phyloP scores from a whole-genome alignment of 2,329 filamentous ascomycete genomes.

The Penicillium sclerotigenum region DNA sequence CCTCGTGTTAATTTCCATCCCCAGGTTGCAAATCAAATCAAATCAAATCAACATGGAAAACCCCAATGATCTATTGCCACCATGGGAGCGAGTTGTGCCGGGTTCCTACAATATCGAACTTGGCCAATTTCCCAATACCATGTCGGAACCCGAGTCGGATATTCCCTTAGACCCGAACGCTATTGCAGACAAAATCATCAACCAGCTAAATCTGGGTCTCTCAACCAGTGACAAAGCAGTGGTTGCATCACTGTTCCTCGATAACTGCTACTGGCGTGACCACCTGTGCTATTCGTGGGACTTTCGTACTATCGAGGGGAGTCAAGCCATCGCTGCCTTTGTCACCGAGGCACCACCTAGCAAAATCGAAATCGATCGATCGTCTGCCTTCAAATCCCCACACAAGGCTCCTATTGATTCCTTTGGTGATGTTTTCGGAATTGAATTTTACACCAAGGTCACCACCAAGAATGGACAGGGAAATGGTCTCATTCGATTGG shows the following conservation, averaged over 20 bases:
- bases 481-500: constrained; percentile 55
- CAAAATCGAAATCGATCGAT: constrained; percentile 48
- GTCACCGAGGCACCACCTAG: constrained; percentile 42
- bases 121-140: constrained; percentile 43
- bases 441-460: constrained; percentile 57
- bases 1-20: background rate
- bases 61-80: constrained; percentile 15
- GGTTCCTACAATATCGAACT: constrained; percentile 55
- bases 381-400: constrained; percentile 47
- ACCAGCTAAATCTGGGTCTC: constrained; percentile 42
- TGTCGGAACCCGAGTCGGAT: constrained; percentile 30
- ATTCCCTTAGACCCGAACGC: constrained; percentile 35
- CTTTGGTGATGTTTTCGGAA: constrained; percentile 48
- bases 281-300: constrained; percentile 57
- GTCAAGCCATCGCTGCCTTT: constrained; percentile 38
- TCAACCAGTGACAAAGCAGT: constrained; percentile 32
- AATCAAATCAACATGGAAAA: background rate
- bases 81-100: constrained; percentile 46
- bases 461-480: constrained; percentile 56
- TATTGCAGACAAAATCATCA: constrained; percentile 39
- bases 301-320: constrained; percentile 53
- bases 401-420: constrained; percentile 49
- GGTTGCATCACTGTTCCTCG: constrained; percentile 47
- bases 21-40: background rate
- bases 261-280: constrained; percentile 58